Evolutionary conservation across 2,329 filamentous ascomycete species (phyloP).

Genomic region (Verticillium isaacii): DNA sequence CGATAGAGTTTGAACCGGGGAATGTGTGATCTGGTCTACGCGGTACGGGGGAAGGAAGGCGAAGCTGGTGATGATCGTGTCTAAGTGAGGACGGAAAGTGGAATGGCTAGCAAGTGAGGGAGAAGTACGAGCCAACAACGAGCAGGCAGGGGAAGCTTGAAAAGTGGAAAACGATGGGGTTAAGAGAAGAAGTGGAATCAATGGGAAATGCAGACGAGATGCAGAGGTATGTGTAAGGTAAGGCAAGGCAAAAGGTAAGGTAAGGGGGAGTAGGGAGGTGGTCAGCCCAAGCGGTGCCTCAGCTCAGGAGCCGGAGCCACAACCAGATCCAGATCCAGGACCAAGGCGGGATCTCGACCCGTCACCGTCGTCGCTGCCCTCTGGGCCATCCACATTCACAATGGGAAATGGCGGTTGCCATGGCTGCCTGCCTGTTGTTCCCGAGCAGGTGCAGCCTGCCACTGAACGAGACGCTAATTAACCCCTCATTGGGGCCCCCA

Average conservation of each 20-base stretch:
- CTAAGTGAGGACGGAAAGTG: not conserved
- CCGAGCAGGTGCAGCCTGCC: not conserved
- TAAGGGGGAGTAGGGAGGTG: not conserved
- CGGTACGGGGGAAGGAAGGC: not conserved
- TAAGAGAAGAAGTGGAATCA: not conserved
- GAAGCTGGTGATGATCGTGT: not conserved
- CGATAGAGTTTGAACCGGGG: conserved; percentile 1
- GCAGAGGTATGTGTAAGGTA: not conserved
- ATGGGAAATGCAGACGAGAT: not conserved
- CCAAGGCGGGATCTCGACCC: not conserved
- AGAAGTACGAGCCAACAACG: not conserved
- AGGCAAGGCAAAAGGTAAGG: no score
- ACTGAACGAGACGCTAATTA: not conserved
- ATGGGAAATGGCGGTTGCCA: not conserved
- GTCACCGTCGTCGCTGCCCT: not conserved
- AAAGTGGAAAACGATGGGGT: not conserved
- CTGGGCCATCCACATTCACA: not conserved
- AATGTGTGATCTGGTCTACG: not conserved
- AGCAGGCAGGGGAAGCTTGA: not conserved
- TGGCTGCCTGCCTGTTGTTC: not conserved
- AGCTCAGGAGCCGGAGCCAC: not conserved
- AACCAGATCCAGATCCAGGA: not conserved
- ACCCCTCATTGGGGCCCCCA: not conserved
- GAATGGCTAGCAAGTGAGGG: not conserved
- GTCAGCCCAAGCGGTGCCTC: not conserved